Evolutionary conservation across 495 filamentous ascomycete species (phyloP), one percentile per base, ranked within the genome.

Genomic region (Ascobolus immersus): DNA sequence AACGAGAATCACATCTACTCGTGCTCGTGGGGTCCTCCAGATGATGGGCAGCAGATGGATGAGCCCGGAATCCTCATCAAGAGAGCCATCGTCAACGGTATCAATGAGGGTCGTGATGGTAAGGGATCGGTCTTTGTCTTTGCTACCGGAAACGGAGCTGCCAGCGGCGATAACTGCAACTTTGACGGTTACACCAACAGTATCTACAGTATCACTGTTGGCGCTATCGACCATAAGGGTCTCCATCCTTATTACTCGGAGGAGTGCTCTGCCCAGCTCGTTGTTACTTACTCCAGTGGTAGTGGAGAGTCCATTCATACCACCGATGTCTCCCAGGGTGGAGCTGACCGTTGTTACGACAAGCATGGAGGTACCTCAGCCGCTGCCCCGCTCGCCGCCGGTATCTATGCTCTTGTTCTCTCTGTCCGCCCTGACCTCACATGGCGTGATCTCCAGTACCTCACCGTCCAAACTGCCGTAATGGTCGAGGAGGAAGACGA

Each of bases 131-230:
- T 96, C 39, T 96, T 79, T 44, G 86, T 96, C 31, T 96, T 96
- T 53, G 86, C 86, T 12, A 86, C 82, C 40, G 86, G 86, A 36
- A 96, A 96, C 48, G 86, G 86, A 22, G 89, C 81, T 17, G 52
- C 55, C n/a, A 62, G 47, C 30, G 82, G 74, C 25, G 86, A 96
- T 49, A 93, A 96, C 55, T 96, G 86, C 65, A 96, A 96, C 50
- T 96, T 94, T 46, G 86, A 96, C 48, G 86, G 86, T 8, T 96
- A 96, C 52, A 94, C 89, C 42, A 96, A 96, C 56, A 91, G 80
- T 48, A 96, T 96, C 36, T 96, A 94, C 61, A 91, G 78, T 48
- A 80, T 96, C 44, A 91, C 82, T 2, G 81, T 94, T 20, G 86
- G 89, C 13, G 86, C 84, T 20, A 73, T 96, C 45, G 84, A 92